Evolutionary conservation across 1,139 yeast species (phyloP).

Genomic region (Saccharomyces hybrid): DNA sequence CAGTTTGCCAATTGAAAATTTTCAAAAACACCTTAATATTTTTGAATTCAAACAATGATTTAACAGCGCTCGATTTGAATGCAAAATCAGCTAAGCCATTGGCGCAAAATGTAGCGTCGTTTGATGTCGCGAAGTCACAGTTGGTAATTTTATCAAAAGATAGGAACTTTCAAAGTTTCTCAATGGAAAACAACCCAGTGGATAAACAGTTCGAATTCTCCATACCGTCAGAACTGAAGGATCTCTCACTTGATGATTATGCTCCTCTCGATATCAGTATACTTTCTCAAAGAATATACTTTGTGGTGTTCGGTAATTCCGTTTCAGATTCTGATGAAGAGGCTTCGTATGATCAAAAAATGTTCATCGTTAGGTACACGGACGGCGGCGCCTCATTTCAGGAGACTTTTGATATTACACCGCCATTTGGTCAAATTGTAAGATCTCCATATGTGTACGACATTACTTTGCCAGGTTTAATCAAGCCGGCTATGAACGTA

Average conservation of each 20-base stretch:
- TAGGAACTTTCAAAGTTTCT: conserved; percentile 4
- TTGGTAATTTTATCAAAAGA: conserved; percentile 9
- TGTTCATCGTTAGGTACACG: conserved; percentile 15
- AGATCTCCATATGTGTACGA: conserved; percentile 47
- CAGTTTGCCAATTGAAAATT: background rate
- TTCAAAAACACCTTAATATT: conserved; percentile 5
- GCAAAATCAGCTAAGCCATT: background rate
- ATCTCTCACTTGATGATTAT: conserved; percentile 15
- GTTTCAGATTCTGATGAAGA: conserved; percentile 18
- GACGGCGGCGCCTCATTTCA: conserved; percentile 17
- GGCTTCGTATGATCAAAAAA: conserved; percentile 22
- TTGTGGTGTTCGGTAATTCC: conserved; percentile 21
- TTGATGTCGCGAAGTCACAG: conserved; percentile 10
- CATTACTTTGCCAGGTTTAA: conserved; percentile 40
- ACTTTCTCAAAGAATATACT: conserved; percentile 11
- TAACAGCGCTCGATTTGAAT: conserved; percentile 3
- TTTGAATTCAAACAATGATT: conserved; percentile 4
- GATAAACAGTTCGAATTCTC: conserved; percentile 4
- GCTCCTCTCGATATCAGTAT: conserved; percentile 16
- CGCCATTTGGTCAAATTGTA: conserved; percentile 49
- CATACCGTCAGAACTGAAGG: conserved; percentile 14
- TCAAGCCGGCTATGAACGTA: conserved; percentile 32
- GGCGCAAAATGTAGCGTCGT: conserved; percentile 9
- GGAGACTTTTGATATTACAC: conserved; percentile 46
- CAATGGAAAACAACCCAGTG: background rate